These are phyloP conservation scores for Balamuthia mandrillaris DNA, from an alignment of 208 protist genomes.

Conservation along the genomic window DNA sequence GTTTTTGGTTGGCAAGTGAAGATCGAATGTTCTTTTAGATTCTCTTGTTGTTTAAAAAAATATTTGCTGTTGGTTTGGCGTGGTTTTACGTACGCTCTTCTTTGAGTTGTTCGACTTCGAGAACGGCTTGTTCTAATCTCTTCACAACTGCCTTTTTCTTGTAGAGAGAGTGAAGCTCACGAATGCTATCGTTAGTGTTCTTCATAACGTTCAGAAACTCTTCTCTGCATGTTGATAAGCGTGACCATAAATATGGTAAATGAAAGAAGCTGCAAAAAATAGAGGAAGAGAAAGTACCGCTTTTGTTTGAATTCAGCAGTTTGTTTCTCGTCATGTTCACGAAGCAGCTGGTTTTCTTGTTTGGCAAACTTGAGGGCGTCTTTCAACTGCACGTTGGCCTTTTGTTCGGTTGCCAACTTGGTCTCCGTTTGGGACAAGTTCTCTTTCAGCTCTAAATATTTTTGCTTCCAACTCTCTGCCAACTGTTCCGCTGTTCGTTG, in stretches of 20 bases:
- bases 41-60: too few relatives aligned
- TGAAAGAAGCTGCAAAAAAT: background rate
- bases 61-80: too few relatives aligned
- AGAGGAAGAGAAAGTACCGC: background rate
- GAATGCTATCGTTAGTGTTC: too few relatives aligned
- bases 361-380: background rate
- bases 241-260: background rate
- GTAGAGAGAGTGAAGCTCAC: too few relatives aligned
- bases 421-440: background rate
- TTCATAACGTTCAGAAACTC: too few relatives aligned
- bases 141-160: too few relatives aligned
- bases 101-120: too few relatives aligned
- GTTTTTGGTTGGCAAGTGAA: too few relatives aligned
- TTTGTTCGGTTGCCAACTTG: background rate
- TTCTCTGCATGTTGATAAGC: too few relatives aligned
- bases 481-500: background rate
- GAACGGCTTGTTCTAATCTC: too few relatives aligned
- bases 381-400: background rate
- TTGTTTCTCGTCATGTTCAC: background rate
- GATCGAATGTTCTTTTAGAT: too few relatives aligned
- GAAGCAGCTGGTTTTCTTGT: background rate
- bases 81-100: too few relatives aligned
- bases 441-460: background rate
- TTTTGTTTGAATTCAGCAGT: background rate
- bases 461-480: background rate